These are phyloP conservation scores for Ogataea hybrid DNA, from an alignment of 1,139 yeast species.

Conservation along the genomic window DNA sequence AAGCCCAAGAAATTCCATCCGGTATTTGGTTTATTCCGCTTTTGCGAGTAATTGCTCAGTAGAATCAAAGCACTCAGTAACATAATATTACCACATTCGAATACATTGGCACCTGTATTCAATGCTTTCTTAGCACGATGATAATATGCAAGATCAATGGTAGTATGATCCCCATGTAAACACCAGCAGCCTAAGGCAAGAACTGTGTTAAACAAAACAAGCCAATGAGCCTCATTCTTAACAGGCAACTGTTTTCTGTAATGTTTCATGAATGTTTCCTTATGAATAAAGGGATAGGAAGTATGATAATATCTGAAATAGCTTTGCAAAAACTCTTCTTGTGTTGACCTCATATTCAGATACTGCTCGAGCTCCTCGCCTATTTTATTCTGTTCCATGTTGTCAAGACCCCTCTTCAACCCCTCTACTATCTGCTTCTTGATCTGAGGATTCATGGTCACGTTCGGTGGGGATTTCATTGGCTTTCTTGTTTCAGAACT, in stretches of 20 bases:
- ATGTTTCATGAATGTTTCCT: slow-evolving; percentile 48
- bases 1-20: slow-evolving; percentile 67
- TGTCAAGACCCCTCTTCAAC: slow-evolving; percentile 18
- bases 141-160: slow-evolving; percentile 51
- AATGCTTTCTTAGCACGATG: slow-evolving; percentile 46
- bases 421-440: slow-evolving; percentile 22
- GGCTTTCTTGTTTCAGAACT: no score
- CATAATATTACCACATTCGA: slow-evolving; percentile 55
- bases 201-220: slow-evolving; percentile 50
- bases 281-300: slow-evolving; percentile 60
- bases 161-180: slow-evolving; percentile 47
- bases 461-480: slow-evolving; percentile 2
- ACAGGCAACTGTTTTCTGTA: slow-evolving; percentile 41
- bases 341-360: slow-evolving; percentile 18
- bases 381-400: slow-evolving; percentile 16
- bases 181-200: slow-evolving; percentile 66
- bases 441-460: slow-evolving; percentile 14
- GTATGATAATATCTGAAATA: slow-evolving; percentile 55
- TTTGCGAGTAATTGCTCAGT: slow-evolving; percentile 58
- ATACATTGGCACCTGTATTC: slow-evolving; percentile 36
- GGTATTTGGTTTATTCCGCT: slow-evolving; percentile 61
- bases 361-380: slow-evolving; percentile 17
- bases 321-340: slow-evolving; percentile 39
- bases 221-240: slow-evolving; percentile 45
- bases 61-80: slow-evolving; percentile 52